Base-by-base conservation (phyloP, 768 basidiomycete species). In the Panus rudis region DNA sequence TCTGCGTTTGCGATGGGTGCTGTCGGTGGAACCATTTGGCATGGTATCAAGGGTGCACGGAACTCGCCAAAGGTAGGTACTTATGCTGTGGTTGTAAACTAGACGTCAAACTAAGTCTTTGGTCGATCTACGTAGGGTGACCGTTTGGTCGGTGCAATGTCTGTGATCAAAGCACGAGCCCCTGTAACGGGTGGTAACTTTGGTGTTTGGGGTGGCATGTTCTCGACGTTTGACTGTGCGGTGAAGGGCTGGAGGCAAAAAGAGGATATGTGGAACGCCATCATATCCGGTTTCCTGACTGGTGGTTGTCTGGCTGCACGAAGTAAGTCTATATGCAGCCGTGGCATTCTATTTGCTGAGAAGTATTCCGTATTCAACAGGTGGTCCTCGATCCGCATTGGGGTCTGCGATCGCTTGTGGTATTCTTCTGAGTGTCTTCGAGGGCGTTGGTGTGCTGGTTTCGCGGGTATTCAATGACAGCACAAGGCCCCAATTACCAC, bases 241-340 rank as follows among this genome's bases (percentile, higher is more conserved):
- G 86, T 99, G 54, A 98, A 99, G 67, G 90, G 92, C 12, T 90
- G 80, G 71, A 75, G 92, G 62, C 92, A 96, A 70, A 96, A 97
- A 62, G 92, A 96, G 66, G 93, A 96, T 63, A 88, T 94, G 40
- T 99, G 92, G 92, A 99, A 99, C 60, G 92, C 92, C 31, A 98
- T 99, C 56, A 84, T 96, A 40, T 92, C 92, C 20, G 96, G 96
- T 34, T 99, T 99, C 69, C 78, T 96, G 81, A 98, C 96, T 8
- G 96, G 96, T 65, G 96, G 96, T 43, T 93, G 89, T 63, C 67
- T 97, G 42, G 96, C 94, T 45, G 77, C 87, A 49, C 78, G 94
- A 69, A 90, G 94, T 96, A 63, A 66, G 89, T 81, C 23, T 17
- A n/a, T 40, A 27, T 23, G 30, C 39, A 48, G 19, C 47, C 39